Base-by-base conservation (phyloP, 2,329 filamentous ascomycete genomes). In the Colletotrichum australisinense region DNA sequence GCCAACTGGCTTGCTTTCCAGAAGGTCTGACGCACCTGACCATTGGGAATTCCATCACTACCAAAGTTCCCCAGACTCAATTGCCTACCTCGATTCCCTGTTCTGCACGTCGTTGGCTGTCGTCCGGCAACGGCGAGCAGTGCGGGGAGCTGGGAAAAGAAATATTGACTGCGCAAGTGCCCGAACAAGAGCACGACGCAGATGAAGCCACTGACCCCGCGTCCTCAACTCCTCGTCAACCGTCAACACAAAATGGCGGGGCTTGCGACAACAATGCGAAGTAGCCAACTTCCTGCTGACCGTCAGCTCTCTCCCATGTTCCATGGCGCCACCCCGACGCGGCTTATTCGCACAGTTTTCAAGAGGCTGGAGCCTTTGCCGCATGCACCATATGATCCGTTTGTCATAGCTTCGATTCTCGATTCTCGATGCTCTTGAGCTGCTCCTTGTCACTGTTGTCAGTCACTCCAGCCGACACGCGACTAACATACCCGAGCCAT, bases 291-390 rank as follows among this genome's bases (percentile, higher is more conserved):
- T 30, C 49, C 49, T 46, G n/a, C 8, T 69, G 26, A 32, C 67
- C 49, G 66, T 53, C 70, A 38, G 42, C 46, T 49, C 35, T 22
- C 46, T 55, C 53, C 66, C 62, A 16, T 26, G 57, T 55, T 38
- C 35, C 55, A 30, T 69, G 59, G 30, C 49, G 70, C 53, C 66
- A 60, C 59, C 59, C 5, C 58, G 42, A 56, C 53, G 58, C 53
- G 49, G 66, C 70, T 69, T 53, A 60, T 59, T 63, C 30, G 59
- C 35, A 53, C 42, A 56, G 22, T n/a, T 38, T 49, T 7, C 60
- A 65, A 65, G 70, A 5, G 60, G n/a, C 53, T 32, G 49, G n/a
- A 19, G 42, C 14, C 59, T 59, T 58, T 63, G 52, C 26, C 26
- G 52, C 35, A 58, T 62, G 49, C 24, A 53, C 58, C 38, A 22